phyloP scores from a whole-genome alignment of 2,329 filamentous ascomycete species.

The Cadophora malorum region DNA sequence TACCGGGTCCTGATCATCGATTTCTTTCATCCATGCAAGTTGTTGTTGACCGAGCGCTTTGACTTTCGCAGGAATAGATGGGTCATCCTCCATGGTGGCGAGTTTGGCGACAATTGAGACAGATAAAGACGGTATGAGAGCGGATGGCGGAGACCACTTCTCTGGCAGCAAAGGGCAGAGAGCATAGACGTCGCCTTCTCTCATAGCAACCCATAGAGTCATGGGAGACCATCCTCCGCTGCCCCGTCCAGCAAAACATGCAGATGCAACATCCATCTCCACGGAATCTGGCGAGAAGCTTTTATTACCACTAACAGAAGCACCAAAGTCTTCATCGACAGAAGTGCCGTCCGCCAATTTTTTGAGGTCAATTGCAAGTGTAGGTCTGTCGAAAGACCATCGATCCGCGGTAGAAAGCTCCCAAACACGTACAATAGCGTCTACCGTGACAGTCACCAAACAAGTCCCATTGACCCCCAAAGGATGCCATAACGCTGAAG shows the following conservation, averaged over 20 bases:
- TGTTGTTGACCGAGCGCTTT: conserved; percentile 68
- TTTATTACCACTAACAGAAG: conserved; percentile 75
- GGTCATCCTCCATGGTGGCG: conserved; percentile 66
- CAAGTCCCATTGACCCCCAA: conserved; percentile 82
- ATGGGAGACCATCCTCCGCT: conserved; percentile 92
- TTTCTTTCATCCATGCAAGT: conserved; percentile 70
- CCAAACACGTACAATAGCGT: conserved; percentile 90
- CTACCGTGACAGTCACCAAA: conserved; percentile 85
- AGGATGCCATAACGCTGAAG: conserved; percentile 90
- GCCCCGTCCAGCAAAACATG: conserved; percentile 72
- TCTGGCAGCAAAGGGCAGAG: conserved; percentile 88
- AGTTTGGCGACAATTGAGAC: conserved; percentile 81
- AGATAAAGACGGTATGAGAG: conserved; percentile 81
- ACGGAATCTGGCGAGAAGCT: conserved; percentile 88
- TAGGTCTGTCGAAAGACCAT: conserved; percentile 85
- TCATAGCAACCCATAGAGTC: conserved; percentile 98
- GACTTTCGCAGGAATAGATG: conserved; percentile 56
- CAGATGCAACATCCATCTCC: conserved; percentile 93
- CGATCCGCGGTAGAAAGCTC: conserved; percentile 84
- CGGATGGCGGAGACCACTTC: conserved; percentile 80
- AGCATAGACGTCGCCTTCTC: conserved; percentile 90
- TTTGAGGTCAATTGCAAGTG: conserved; percentile 84
- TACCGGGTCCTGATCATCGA: conserved; percentile 67
- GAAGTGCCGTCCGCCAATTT: conserved; percentile 86
- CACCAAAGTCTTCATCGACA: conserved; percentile 81